phyloP scores from a whole-genome alignment of 169 alveolate genomes.

The Cryptosporidium meleagridis region DNA sequence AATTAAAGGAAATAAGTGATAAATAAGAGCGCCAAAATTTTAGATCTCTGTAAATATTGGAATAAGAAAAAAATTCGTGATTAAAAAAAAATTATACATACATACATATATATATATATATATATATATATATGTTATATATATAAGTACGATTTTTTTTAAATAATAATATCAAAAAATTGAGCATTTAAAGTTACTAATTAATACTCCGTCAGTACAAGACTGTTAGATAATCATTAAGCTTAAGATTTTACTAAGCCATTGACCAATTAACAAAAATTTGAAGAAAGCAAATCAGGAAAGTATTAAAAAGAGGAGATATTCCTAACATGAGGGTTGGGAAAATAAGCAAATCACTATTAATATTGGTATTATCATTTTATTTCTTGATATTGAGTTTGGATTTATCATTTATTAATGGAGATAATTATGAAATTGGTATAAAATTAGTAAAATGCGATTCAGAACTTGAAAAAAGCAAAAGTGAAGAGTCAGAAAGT shows the following conservation, averaged over 20 bases:
- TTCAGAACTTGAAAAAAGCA: not conserved
- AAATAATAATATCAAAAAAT: not conserved
- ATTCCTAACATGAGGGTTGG: slow-evolving; percentile 23
- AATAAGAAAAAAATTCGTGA: not conserved
- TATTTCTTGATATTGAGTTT: slow-evolving; percentile 24
- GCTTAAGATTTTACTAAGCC: not conserved
- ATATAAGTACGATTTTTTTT: too few species aligned
- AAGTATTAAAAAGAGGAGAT: not conserved
- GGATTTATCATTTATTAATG: slow-evolving; percentile 6
- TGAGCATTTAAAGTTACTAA: too few species aligned
- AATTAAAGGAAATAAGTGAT: not conserved
- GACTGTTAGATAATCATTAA: not conserved
- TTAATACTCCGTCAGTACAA: too few species aligned
- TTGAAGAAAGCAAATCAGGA: not conserved
- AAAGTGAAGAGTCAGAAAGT: not conserved
- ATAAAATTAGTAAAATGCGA: not conserved
- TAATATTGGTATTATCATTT: not conserved
- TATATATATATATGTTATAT: too few species aligned
- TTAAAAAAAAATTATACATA: not conserved
- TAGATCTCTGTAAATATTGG: slow-evolving; percentile 28
- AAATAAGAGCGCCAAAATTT: slow-evolving; percentile 21
- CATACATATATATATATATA: not conserved
- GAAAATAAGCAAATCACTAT: not conserved
- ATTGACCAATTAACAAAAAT: not conserved
- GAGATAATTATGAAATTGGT: not conserved